Evolutionary conservation across 208 protist genomes (phyloP).

Genomic region (Trypanosomatidae sp.): DNA sequence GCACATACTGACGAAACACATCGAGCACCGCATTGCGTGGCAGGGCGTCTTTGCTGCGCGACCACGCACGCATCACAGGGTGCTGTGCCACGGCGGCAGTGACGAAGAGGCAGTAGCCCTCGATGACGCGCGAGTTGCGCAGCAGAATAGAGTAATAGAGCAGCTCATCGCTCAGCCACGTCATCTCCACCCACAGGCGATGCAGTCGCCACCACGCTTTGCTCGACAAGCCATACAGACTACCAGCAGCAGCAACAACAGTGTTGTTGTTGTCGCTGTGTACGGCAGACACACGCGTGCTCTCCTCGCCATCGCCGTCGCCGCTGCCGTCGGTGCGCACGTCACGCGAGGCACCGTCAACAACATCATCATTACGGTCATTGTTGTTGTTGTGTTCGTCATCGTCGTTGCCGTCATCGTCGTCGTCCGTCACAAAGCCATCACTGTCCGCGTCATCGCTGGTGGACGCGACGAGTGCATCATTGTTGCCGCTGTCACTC

Average conservation of each 20-base stretch:
- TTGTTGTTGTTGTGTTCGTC: no score
- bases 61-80: constrained; percentile 54
- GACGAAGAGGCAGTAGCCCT: constrained; percentile 67
- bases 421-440: no score
- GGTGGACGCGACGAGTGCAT: no score
- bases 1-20: constrained; percentile 29
- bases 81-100: constrained; percentile 37
- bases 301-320: neutral
- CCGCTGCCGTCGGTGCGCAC: neutral
- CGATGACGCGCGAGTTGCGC: constrained; percentile 61
- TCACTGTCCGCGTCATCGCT: no score
- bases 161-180: constrained; percentile 76
- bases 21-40: constrained; percentile 6
- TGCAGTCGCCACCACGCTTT: constrained; percentile 13
- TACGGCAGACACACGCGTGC: neutral
- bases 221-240: neutral
- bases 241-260: neutral
- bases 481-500: no score
- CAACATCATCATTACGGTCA: no score
- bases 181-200: constrained; percentile 55
- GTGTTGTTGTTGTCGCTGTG: no score
- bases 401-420: no score
- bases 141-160: constrained; percentile 64
- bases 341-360: neutral
- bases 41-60: constrained; percentile 12